Evolutionary conservation across 139 green algal genomes (phyloP).

Genomic region (Closterium sp.): DNA sequence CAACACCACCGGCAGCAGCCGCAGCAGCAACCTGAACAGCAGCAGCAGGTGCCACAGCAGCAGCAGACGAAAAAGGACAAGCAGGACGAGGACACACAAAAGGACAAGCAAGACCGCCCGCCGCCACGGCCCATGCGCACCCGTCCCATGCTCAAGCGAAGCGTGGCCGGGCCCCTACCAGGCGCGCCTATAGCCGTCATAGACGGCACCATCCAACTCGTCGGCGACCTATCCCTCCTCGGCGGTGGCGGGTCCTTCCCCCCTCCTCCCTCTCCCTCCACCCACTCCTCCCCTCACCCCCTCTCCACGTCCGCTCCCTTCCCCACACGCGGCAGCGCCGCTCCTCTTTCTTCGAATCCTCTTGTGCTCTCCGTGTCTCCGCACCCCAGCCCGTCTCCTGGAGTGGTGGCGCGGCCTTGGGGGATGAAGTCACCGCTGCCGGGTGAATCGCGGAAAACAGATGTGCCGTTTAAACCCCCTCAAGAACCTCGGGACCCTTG

Average conservation of each 20-base stretch:
- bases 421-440: neutral
- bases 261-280: neutral
- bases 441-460: no score
- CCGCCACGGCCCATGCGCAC: neutral
- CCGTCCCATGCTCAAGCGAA: neutral
- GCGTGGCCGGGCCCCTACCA: neutral
- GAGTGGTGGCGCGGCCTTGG: neutral
- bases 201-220: neutral
- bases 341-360: neutral
- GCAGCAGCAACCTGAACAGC: neutral
- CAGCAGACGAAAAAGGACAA: no score
- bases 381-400: neutral
- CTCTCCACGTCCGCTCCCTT: neutral
- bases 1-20: neutral
- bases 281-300: neutral
- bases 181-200: constrained; percentile 1
- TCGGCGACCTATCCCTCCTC: neutral
- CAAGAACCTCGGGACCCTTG: no score
- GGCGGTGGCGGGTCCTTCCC: neutral
- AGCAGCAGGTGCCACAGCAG: neutral
- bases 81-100: neutral
- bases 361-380: neutral
- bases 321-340: neutral
- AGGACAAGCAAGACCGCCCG: neutral
- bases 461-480: no score